Conservation (phyloP, 2,329 filamentous ascomycete species). For the Capronia americana region DNA sequence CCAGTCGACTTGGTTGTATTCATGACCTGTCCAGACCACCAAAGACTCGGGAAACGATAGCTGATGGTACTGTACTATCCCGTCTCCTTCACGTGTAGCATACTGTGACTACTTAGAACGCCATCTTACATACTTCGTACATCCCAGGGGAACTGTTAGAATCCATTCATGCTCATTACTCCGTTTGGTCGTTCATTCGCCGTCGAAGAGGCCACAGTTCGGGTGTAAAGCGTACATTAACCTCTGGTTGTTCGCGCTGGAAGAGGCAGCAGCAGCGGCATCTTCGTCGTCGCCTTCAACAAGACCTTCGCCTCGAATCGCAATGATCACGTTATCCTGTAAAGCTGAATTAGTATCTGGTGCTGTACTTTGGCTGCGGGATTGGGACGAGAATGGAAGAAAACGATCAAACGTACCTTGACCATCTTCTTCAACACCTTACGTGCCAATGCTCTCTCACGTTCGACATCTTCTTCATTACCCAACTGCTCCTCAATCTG, state of each 20-base stretch:
- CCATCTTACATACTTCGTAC: neutral
- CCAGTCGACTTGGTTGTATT: neutral
- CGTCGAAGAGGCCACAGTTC: conserved; percentile 76
- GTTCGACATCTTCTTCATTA: conserved; percentile 79
- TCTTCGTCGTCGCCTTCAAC: conserved; percentile 71
- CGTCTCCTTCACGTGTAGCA: neutral
- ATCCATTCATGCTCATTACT: neutral
- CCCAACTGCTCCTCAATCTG: conserved; percentile 83
- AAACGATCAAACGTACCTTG: conserved; percentile 67
- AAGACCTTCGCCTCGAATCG: conserved; percentile 80
- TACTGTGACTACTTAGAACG: neutral
- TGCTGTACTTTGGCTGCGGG: conserved; percentile 36
- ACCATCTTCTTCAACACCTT: conserved; percentile 97
- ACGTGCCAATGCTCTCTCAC: conserved; percentile 72
- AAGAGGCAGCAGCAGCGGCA: conserved; percentile 47
- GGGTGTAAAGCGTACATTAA: conserved; percentile 90
- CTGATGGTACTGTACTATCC: neutral
- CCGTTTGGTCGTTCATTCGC: conserved; percentile 47
- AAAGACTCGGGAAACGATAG: neutral
- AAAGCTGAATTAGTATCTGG: neutral
- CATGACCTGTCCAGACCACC: neutral
- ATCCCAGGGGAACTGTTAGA: neutral
- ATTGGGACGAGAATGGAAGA: conserved; percentile 14
- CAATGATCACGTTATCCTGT: conserved; percentile 65
- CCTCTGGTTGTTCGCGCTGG: conserved; percentile 45